Evolutionary conservation across 495 filamentous ascomycete species (phyloP).

Genomic region (Daldinia grandis): DNA sequence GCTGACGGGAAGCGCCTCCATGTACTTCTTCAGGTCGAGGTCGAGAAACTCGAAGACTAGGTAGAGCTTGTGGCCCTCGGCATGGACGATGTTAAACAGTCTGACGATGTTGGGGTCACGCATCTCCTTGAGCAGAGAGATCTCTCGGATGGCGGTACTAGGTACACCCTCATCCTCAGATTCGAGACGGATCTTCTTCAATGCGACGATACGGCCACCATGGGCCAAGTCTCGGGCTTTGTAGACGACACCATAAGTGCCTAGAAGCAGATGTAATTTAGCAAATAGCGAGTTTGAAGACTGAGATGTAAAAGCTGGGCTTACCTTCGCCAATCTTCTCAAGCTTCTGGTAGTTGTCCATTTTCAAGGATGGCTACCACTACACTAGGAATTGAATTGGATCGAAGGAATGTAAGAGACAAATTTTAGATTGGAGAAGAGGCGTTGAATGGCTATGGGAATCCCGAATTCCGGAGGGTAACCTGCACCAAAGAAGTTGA

Average conservation of each 20-base stretch:
- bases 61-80: conserved; percentile 95
- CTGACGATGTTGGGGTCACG: conserved; percentile 93
- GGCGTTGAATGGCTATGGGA: conserved; percentile 7
- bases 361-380: conserved; percentile 47
- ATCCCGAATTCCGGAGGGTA: conserved; percentile 5
- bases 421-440: conserved; percentile 10
- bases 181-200: conserved; percentile 98
- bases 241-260: conserved; percentile 93
- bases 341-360: conserved; percentile 99
- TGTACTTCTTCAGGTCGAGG: conserved; percentile 96
- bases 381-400: conserved; percentile 12
- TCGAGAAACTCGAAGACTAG: conserved; percentile 96
- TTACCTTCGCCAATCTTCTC: conserved; percentile 99
- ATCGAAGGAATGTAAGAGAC: conserved; percentile 24
- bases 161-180: conserved; percentile 98
- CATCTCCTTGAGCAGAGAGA: conserved; percentile 96
- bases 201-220: conserved; percentile 82
- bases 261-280: conserved; percentile 52
- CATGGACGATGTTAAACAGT: conserved; percentile 93
- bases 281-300: not conserved
- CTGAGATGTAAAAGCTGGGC: conserved; percentile 19
- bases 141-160: conserved; percentile 95
- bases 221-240: conserved; percentile 85
- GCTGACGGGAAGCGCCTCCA: conserved; percentile 92
- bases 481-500: conserved; percentile 15